Percentiles rank a stretch among this genome's conserved stretches.
Conservation (phyloP, 176 grass and related monocot genomes). For the Cymbopogon citratus region DNA sequence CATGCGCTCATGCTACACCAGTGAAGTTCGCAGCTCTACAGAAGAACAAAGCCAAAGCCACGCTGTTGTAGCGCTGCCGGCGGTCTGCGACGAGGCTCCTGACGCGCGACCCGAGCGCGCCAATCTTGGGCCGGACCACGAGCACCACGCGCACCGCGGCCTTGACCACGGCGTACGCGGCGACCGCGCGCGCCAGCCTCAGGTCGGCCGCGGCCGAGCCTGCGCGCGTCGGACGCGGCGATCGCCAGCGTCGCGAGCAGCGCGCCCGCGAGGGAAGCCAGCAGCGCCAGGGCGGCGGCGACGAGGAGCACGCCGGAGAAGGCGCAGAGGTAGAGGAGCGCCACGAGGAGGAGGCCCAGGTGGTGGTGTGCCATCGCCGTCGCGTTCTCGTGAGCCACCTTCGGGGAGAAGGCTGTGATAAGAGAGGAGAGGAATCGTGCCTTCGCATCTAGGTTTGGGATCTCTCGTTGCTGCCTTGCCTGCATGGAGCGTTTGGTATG, state of each 20-base stretch:
- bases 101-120: background rate
- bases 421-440: background rate
- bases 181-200: conserved; percentile 49
- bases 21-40: background rate
- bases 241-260: conserved; percentile 29
- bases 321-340: conserved; percentile 38
- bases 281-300: conserved; percentile 18
- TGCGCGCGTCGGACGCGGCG: conserved; percentile 15
- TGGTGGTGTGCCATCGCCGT: conserved; percentile 13
- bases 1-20: background rate
- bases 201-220: conserved; percentile 16
- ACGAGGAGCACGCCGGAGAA: conserved; percentile 33
- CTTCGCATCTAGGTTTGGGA: background rate
- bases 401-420: background rate
- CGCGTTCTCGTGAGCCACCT: background rate
- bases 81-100: background rate
- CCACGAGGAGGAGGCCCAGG: conserved; percentile 61
- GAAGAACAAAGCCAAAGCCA: background rate
- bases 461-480: background rate
- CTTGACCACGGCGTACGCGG: conserved; percentile 35
- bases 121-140: background rate
- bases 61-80: background rate
- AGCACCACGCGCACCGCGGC: background rate
- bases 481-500: background rate
- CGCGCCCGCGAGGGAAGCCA: conserved; percentile 20